Percentiles rank a stretch among this genome's conserved stretches.
Conservation (phyloP, 306 rosid species). For the Clitoria ternatea region DNA sequence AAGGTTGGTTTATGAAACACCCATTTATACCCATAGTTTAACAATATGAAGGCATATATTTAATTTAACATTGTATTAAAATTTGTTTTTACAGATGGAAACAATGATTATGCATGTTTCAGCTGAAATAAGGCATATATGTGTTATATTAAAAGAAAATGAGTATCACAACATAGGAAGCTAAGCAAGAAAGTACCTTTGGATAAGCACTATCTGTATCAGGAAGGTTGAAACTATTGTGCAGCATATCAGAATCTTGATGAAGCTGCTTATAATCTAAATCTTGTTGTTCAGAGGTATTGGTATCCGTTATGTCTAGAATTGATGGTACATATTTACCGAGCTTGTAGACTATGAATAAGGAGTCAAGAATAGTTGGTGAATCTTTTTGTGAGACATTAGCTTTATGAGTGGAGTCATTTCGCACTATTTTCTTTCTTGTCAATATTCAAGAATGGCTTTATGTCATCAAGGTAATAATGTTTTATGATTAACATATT, state of each 20-base stretch:
- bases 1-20: too few relatives aligned
- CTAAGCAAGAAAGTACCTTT: too few relatives aligned
- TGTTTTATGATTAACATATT: too few relatives aligned
- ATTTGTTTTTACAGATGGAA: too few relatives aligned
- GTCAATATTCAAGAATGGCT: not conserved
- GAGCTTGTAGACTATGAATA: not conserved
- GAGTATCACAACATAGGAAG: not conserved
- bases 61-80: too few relatives aligned
- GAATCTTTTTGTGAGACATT: slow-evolving; percentile 29
- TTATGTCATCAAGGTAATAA: slow-evolving; percentile 56
- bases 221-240: slow-evolving; percentile 8
- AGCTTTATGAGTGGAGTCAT: slow-evolving; percentile 19
- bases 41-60: too few relatives aligned
- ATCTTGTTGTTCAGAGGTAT: slow-evolving; percentile 29
- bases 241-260: not conserved
- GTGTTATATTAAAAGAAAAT: too few relatives aligned
- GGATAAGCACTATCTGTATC: slow-evolving; percentile 8
- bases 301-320: slow-evolving; percentile 24
- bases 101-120: too few relatives aligned
- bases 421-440: not conserved
- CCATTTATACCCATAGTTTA: too few relatives aligned
- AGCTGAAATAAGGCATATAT: too few relatives aligned
- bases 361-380: not conserved
- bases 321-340: slow-evolving; percentile 19
- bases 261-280: slow-evolving; percentile 31